Evolutionary conservation across 768 basidiomycete genomes (phyloP).

Genomic region (Chalciporus pseudorubinellus): DNA sequence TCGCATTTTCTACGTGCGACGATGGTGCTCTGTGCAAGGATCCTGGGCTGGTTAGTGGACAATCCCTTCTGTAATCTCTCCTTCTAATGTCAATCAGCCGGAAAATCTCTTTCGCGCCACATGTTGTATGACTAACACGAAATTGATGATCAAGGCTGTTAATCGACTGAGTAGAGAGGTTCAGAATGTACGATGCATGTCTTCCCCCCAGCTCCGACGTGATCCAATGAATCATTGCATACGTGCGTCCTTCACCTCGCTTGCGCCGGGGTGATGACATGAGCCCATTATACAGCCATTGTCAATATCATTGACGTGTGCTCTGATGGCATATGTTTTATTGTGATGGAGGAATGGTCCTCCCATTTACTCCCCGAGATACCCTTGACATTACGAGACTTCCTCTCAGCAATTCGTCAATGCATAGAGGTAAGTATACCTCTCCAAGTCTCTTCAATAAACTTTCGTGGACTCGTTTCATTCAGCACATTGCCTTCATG

Average conservation of each 20-base stretch:
- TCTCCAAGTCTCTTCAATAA: not conserved
- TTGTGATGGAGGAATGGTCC: slow-evolving; percentile 83
- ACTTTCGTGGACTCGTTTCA: slow-evolving; percentile 1
- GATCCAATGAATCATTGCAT: slow-evolving; percentile 76
- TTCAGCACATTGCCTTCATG: slow-evolving; percentile 68
- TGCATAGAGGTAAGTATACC: slow-evolving; percentile 58
- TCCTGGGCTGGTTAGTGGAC: slow-evolving; percentile 58
- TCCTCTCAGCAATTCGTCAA: slow-evolving; percentile 58
- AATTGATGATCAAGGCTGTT: slow-evolving; percentile 68
- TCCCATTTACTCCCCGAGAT: slow-evolving; percentile 52
- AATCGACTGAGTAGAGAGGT: slow-evolving; percentile 62
- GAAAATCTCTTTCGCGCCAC: slow-evolving; percentile 72
- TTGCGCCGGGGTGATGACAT: slow-evolving; percentile 8
- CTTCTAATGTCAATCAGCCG: slow-evolving; percentile 42
- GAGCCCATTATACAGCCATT: slow-evolving; percentile 45
- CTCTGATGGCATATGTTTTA: slow-evolving; percentile 55
- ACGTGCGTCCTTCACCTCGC: slow-evolving; percentile 45
- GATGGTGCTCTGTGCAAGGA: slow-evolving; percentile 69
- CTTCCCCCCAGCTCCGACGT: slow-evolving; percentile 46
- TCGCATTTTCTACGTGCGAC: slow-evolving; percentile 35
- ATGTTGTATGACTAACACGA: slow-evolving; percentile 46
- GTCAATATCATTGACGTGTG: slow-evolving; percentile 57
- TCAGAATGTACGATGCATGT: slow-evolving; percentile 54
- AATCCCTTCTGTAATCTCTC: not conserved
- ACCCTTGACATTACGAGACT: slow-evolving; percentile 51